Base-by-base conservation (phyloP, 306 rosid species). In the Quercus parvula region DNA sequence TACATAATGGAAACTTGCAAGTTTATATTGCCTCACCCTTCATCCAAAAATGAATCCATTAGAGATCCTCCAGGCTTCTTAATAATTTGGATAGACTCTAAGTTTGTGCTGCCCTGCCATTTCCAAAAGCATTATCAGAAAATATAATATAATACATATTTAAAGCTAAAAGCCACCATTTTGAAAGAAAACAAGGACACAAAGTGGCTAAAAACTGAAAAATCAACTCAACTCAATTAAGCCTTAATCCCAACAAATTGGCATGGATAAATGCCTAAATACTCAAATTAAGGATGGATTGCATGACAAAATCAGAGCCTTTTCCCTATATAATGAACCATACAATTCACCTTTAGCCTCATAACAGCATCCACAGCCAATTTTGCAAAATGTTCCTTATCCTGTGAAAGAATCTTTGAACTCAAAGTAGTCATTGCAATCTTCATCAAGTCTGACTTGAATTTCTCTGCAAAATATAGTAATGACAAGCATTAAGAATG, bases 51-150 rank as follows among this genome's bases (percentile, higher is more conserved):
- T 19, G 99, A 93, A 73, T 95, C 98, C 81, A 31, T 93, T 3
- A 95, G 74, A 4, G 99, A 93, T 76, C 99, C 99, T 52, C 99
- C 97, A 17, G 98, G 98, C 85, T 95, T 95, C 93, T 93, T 95
- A 83, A 95, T 91, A 75, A 93, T 93, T 85, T 93, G 98, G 75
- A 95, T 91, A 20, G 99, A 68, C 86, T 95, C 98, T 74, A 95
- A 89, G 87, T 95, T 95, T 76, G 99, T 95, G 86, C 98, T 95
- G 19, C 99, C 98, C 98, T 95, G 98, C 81, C 91, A 82, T 81
- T 82, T 71, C 15, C 67, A 84, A 74, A 64, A 70, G 17, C 3
- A 56, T 1, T 38, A 78, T 24, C 62, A 67, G 51, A 67, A 28
- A 64, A 9, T 8, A 67, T 59, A 59, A 24, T 59, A 33, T 3